phyloP scores from a whole-genome alignment of 305 asterid genomes.

The Rubia peregrina region DNA sequence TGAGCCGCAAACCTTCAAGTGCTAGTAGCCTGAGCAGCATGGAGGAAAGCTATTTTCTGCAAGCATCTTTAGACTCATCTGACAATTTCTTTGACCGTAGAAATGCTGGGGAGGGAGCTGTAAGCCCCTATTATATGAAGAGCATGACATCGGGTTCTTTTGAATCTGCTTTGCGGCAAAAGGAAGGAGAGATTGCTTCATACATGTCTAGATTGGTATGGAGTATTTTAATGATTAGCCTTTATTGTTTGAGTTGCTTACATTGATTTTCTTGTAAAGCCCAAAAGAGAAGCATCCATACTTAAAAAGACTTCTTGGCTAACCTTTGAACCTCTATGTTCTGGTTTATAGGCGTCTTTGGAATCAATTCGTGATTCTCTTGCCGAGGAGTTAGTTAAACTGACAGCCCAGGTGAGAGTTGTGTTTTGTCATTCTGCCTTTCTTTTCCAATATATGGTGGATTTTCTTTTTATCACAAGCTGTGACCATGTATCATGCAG shows the following conservation, averaged over 20 bases:
- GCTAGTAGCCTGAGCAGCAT: slow-evolving; percentile 84
- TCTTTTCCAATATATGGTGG: slow-evolving; percentile 4
- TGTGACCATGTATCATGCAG: slow-evolving; percentile 33
- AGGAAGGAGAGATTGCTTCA: slow-evolving; percentile 96
- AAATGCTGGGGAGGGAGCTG: slow-evolving; percentile 49
- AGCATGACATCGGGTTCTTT: slow-evolving; percentile 67
- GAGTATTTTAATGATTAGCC: slow-evolving; percentile 2
- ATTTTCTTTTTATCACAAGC: slow-evolving; percentile 7
- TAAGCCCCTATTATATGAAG: slow-evolving; percentile 67
- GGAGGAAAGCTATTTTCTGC: slow-evolving; percentile 87
- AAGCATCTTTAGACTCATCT: slow-evolving; percentile 69
- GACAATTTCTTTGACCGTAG: slow-evolving; percentile 54
- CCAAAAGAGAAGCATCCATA: too few species aligned
- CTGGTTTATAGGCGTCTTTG: slow-evolving; percentile 59
- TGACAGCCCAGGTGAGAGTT: slow-evolving; percentile 69
- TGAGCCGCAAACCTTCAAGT: slow-evolving; percentile 66
- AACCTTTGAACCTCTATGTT: not conserved
- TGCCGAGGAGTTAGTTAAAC: slow-evolving; percentile 87
- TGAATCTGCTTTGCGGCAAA: slow-evolving; percentile 82
- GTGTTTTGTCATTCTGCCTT: slow-evolving; percentile 1
- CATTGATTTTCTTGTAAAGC: not conserved
- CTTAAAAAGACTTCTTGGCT: too few species aligned
- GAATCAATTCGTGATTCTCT: slow-evolving; percentile 92
- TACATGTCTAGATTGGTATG: slow-evolving; percentile 82
- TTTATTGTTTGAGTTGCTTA: not conserved